phyloP scores from a whole-genome alignment of 305 asterid genomes.

The Withania somnifera region DNA sequence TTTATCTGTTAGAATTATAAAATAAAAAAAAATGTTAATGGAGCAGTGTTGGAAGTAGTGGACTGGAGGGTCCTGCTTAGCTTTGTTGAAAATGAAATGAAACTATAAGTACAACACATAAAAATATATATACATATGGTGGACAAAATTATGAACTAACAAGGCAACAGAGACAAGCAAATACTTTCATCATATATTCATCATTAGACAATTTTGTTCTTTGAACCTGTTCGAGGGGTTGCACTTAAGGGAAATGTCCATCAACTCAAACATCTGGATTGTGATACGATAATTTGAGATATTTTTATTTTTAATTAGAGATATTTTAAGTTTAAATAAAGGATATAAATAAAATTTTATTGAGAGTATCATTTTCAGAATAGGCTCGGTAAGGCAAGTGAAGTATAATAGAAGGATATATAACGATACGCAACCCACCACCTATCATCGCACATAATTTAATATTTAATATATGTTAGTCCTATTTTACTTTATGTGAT shows the following conservation, averaged over 20 bases:
- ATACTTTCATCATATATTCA: not conserved
- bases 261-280: too few relatives aligned
- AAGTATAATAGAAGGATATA: not conserved
- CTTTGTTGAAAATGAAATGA: not conserved
- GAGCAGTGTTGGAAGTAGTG: not conserved
- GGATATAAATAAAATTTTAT: too few relatives aligned
- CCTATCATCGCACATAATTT: not conserved
- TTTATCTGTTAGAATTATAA: too few relatives aligned
- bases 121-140: not conserved
- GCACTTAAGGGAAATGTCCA: too few relatives aligned
- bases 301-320: too few relatives aligned
- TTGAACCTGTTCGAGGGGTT: too few relatives aligned
- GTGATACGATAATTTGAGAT: too few relatives aligned
- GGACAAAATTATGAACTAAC: not conserved
- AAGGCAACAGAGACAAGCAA: not conserved
- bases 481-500: not conserved
- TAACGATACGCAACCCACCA: not conserved
- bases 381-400: too few relatives aligned
- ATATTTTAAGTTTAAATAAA: too few relatives aligned
- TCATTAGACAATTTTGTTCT: not conserved
- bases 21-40: not conserved
- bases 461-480: not conserved
- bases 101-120: not conserved
- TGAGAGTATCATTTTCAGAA: too few relatives aligned
- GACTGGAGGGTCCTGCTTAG: not conserved